Conservation (phyloP, 805 yeast genomes). For the Ogataea paraovalis region DNA sequence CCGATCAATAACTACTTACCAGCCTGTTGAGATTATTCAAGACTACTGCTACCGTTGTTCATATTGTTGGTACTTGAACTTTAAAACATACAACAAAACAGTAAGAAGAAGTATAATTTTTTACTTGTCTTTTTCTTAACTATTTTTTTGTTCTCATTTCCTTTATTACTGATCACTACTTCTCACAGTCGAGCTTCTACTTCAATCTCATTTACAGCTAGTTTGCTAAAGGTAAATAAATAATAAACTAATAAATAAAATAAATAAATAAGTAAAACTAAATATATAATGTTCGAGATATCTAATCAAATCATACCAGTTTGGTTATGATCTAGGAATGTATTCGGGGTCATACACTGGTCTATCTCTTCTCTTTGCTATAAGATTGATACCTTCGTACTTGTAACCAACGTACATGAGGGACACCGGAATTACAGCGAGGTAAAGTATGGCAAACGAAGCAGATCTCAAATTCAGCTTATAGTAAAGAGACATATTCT, state of each 20-base stretch:
- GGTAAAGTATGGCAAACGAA: constrained; percentile 25
- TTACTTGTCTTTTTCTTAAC: too few relatives aligned
- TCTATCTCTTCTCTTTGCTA: constrained; percentile 30
- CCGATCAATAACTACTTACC: too few relatives aligned
- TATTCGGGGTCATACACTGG: constrained; percentile 25
- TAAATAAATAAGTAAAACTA: constrained; percentile 1
- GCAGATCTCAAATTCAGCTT: constrained; percentile 30
- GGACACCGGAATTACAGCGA: constrained; percentile 32
- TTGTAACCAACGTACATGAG: constrained; percentile 30
- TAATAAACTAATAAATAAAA: constrained; percentile 3
- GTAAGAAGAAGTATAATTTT: too few relatives aligned
- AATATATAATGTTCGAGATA: background rate
- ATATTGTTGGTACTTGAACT: too few relatives aligned
- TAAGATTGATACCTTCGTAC: constrained; percentile 24
- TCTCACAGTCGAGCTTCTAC: background rate
- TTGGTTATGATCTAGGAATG: constrained; percentile 24
- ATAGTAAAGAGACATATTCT: constrained; percentile 28
- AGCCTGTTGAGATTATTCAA: too few relatives aligned
- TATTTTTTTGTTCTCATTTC: too few relatives aligned
- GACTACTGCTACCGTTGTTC: too few relatives aligned
- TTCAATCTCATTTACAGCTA: background rate
- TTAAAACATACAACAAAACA: too few relatives aligned
- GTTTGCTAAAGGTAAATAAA: background rate
- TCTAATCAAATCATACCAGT: background rate
- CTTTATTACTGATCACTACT: too few relatives aligned